A percentile compares a stretch with the other conserved stretches of the same genome.
Conservation (phyloP, 2,329 filamentous ascomycete species). For the Tolypocladium cylindrosporum region DNA sequence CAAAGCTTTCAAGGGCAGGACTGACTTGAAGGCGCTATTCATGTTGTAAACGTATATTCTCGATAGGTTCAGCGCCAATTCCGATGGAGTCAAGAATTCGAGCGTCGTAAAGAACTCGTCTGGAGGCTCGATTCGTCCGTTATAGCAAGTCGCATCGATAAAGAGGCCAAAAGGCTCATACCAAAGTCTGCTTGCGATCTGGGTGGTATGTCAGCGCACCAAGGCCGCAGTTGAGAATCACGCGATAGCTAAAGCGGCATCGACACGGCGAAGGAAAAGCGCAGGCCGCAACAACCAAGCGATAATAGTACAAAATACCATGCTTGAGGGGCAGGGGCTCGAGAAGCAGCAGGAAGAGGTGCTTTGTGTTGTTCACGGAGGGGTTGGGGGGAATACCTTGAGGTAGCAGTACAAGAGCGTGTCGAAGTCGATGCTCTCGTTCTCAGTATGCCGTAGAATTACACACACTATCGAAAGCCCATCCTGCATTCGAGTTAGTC, state of each 20-base stretch:
- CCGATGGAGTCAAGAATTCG: slow-evolving; percentile 51
- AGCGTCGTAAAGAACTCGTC: slow-evolving; percentile 56
- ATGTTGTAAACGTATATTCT: slow-evolving; percentile 64
- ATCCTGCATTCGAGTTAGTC: slow-evolving; percentile 33
- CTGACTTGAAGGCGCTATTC: slow-evolving; percentile 56
- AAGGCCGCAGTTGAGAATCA: too few species aligned
- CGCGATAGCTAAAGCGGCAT: background rate
- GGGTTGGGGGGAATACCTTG: slow-evolving; percentile 33
- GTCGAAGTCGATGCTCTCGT: slow-evolving; percentile 55
- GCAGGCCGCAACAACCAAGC: background rate
- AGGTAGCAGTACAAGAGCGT: slow-evolving; percentile 58
- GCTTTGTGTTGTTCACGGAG: background rate
- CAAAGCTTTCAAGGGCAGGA: background rate
- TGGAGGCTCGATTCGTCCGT: slow-evolving; percentile 54
- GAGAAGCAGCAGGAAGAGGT: background rate
- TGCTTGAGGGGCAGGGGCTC: background rate
- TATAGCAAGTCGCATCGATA: slow-evolving; percentile 61
- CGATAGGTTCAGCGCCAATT: slow-evolving; percentile 47
- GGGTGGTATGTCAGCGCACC: background rate
- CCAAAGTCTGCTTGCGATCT: slow-evolving; percentile 63
- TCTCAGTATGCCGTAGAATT: slow-evolving; percentile 57
- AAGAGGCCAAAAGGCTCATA: slow-evolving; percentile 58
- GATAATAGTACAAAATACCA: background rate
- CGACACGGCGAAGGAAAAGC: background rate
- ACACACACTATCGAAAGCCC: slow-evolving; percentile 59